These are phyloP conservation scores for Penicillium sp. DNA, from an alignment of 2,329 filamentous ascomycete species.

Conservation along the genomic window DNA sequence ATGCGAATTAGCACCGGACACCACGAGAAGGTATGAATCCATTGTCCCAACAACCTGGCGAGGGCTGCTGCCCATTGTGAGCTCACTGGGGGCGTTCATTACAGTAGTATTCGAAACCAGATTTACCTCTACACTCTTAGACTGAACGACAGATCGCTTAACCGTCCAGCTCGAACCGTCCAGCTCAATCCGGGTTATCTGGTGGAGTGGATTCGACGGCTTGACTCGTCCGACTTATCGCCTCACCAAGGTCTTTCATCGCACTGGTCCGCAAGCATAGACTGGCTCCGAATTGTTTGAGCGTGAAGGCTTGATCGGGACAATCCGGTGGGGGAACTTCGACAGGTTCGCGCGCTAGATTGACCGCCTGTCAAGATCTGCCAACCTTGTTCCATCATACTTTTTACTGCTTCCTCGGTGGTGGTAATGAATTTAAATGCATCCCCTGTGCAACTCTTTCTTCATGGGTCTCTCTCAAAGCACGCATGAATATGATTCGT, in stretches of 20 bases:
- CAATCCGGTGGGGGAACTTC: not conserved
- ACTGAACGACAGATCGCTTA: no score
- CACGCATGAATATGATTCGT: not conserved
- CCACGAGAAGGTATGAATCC: conserved; percentile 16
- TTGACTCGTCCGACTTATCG: no score
- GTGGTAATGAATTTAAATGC: no score
- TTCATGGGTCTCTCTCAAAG: not conserved
- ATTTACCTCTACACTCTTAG: no score
- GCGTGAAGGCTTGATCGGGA: not conserved
- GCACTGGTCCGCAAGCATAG: no score
- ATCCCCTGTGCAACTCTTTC: not conserved
- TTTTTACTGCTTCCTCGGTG: not conserved
- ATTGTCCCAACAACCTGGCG: conserved; percentile 8
- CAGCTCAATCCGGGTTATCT: no score
- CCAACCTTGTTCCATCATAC: not conserved
- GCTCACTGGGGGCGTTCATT: conserved; percentile 4
- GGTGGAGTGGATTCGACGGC: no score
- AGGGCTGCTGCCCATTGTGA: conserved; percentile 7
- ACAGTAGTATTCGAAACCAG: no score
- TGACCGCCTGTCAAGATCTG: not conserved
- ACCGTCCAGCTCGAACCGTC: no score
- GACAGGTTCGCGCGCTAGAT: not conserved
- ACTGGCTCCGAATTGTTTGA: not conserved
- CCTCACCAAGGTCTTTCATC: no score
- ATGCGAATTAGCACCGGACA: no score